Conservation (phyloP, 257 asterid genomes). For the Datura wrightii region DNA sequence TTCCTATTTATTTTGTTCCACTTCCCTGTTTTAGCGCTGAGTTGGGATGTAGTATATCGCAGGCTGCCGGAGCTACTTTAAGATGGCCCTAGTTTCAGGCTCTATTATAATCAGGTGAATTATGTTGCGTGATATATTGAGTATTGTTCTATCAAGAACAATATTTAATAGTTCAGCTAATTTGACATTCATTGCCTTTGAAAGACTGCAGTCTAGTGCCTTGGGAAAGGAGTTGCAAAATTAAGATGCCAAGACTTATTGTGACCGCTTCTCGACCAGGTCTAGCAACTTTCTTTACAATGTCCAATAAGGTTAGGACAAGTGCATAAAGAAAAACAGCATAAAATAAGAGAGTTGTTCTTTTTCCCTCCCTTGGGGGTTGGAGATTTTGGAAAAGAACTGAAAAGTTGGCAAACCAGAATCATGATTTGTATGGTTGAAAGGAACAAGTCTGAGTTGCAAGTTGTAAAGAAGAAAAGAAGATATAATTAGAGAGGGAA, state of each 20-base stretch:
- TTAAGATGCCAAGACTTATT: background rate
- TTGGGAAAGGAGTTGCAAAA: background rate
- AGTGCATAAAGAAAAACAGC: conserved; percentile 11
- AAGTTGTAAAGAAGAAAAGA: conserved; percentile 38
- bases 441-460: conserved; percentile 45
- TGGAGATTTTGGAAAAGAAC: background rate
- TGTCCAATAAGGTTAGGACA: conserved; percentile 15
- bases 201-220: background rate
- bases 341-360: background rate
- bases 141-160: background rate
- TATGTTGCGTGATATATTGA: background rate
- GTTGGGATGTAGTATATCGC: background rate
- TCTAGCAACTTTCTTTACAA: background rate
- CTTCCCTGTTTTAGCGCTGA: background rate
- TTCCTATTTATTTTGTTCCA: background rate
- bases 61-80: background rate
- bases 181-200: background rate
- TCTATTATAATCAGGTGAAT: background rate
- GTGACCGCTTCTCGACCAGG: background rate
- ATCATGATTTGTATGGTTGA: conserved; percentile 39
- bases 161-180: background rate
- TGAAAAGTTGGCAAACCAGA: conserved; percentile 29
- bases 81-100: background rate
- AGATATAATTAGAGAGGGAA: conserved; percentile 10
- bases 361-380: background rate